Conservation (phyloP, 768 basidiomycete genomes). For the Agrocybe chaxingu region DNA sequence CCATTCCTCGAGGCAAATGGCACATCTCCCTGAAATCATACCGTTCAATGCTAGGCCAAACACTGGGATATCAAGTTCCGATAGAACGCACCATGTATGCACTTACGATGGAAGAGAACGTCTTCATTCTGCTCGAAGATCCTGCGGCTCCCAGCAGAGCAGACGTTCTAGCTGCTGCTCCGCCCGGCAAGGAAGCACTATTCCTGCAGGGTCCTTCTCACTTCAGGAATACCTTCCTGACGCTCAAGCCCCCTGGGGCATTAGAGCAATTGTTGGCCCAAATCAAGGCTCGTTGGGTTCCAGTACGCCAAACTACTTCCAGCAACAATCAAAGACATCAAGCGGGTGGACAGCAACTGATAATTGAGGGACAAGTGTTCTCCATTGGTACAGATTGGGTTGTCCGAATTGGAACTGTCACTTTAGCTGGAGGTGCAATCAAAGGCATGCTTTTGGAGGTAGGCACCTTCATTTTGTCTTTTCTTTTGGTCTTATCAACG, state of each 20-base stretch:
- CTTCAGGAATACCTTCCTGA: constrained; percentile 75
- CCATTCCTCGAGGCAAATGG: constrained; percentile 62
- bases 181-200: constrained; percentile 37
- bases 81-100: constrained; percentile 72
- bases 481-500: not conserved
- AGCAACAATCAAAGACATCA: constrained; percentile 23
- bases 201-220: constrained; percentile 55
- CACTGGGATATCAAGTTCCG: constrained; percentile 44
- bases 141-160: constrained; percentile 65
- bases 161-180: constrained; percentile 50
- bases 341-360: constrained; percentile 56
- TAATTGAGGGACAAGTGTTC: constrained; percentile 72
- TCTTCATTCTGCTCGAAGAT: constrained; percentile 78
- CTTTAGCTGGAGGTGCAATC: constrained; percentile 67
- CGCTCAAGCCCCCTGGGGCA: constrained; percentile 68
- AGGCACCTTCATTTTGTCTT: constrained; percentile 8
- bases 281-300: constrained; percentile 72
- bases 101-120: constrained; percentile 76
- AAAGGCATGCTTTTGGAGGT: constrained; percentile 89
- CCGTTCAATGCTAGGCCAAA: constrained; percentile 65
- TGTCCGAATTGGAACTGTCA: constrained; percentile 76
- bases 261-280: constrained; percentile 74
- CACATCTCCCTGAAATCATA: constrained; percentile 68
- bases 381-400: constrained; percentile 80
- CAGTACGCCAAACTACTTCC: constrained; percentile 49